phyloP scores from a whole-genome alignment of 805 yeast species.

The Crinitomyces ghanaensis region DNA sequence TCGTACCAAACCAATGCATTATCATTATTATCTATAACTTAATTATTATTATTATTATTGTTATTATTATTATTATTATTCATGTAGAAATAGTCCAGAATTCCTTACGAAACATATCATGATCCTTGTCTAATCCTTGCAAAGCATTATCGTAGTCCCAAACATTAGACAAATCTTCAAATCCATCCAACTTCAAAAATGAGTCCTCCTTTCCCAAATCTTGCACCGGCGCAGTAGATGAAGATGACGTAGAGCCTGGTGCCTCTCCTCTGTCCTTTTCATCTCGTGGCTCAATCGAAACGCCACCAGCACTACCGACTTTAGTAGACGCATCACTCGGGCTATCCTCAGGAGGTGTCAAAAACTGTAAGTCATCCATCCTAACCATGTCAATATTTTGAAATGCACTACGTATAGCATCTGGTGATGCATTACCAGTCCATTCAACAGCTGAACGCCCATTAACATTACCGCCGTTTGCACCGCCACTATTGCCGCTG shows the following conservation, averaged over 20 bases:
- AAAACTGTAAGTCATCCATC: constrained; percentile 18
- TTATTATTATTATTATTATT: not conserved
- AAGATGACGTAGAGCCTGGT: not conserved
- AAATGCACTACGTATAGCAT: constrained; percentile 25
- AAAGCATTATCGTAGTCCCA: constrained; percentile 20
- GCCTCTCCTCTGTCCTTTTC: constrained; percentile 2
- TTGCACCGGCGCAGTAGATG: not conserved
- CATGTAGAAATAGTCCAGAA: constrained; percentile 18
- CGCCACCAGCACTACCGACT: constrained; percentile 2
- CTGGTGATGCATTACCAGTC: constrained; percentile 23
- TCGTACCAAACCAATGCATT: too few species aligned
- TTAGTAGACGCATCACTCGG: not conserved
- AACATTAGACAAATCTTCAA: constrained; percentile 10
- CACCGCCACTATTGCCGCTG: not conserved
- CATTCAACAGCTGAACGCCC: constrained; percentile 15
- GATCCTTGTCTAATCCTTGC: constrained; percentile 15
- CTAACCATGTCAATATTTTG: constrained; percentile 22
- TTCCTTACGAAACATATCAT: constrained; percentile 14
- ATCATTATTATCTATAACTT: not conserved
- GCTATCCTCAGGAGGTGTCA: constrained; percentile 23
- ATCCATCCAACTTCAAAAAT: constrained; percentile 8
- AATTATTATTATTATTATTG: not conserved
- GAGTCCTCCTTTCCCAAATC: constrained; percentile 1
- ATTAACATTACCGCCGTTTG: too few species aligned
- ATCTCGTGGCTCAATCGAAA: constrained; percentile 1